phyloP scores from a whole-genome alignment of 371 early-diverging fungal species.

The Capillidium heterosporum region DNA sequence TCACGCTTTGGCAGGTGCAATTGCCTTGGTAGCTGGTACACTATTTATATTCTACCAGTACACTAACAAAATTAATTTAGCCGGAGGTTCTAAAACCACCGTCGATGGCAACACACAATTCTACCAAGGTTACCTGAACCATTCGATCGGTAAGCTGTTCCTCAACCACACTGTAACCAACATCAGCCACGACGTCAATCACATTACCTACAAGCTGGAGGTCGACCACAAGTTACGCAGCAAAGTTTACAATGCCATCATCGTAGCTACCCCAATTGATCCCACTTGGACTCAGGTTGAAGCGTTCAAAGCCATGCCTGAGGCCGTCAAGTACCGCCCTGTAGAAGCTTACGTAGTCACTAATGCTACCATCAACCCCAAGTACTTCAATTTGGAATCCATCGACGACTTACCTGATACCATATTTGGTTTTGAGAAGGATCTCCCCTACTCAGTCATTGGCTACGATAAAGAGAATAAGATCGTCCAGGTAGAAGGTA shows the following conservation, averaged over 20 bases:
- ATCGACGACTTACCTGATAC: not conserved
- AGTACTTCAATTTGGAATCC: not conserved
- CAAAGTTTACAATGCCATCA: not conserved
- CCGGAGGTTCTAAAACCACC: slow-evolving; percentile 26
- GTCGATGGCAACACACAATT: slow-evolving; percentile 20
- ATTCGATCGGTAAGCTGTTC: not conserved
- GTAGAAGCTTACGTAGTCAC: not conserved
- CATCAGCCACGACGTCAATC: not conserved
- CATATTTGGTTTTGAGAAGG: not conserved
- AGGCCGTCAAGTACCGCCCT: not conserved
- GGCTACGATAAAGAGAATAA: not conserved
- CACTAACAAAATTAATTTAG: slow-evolving; percentile 9
- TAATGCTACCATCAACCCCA: not conserved
- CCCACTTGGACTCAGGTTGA: not conserved
- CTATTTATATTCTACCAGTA: not conserved
- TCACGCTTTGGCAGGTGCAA: slow-evolving; percentile 4
- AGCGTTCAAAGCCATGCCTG: not conserved
- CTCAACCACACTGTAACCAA: not conserved
- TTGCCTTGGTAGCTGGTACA: not conserved
- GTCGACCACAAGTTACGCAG: no score
- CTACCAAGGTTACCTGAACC: not conserved
- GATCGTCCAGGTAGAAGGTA: not conserved
- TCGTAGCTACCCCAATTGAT: slow-evolving; percentile 1
- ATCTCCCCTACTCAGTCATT: not conserved
- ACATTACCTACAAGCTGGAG: no score